Percentiles rank a stretch among this genome's conserved stretches.
Evolutionary conservation across 345 rosid species (phyloP).

Genomic region (Aethionema arabicum): DNA sequence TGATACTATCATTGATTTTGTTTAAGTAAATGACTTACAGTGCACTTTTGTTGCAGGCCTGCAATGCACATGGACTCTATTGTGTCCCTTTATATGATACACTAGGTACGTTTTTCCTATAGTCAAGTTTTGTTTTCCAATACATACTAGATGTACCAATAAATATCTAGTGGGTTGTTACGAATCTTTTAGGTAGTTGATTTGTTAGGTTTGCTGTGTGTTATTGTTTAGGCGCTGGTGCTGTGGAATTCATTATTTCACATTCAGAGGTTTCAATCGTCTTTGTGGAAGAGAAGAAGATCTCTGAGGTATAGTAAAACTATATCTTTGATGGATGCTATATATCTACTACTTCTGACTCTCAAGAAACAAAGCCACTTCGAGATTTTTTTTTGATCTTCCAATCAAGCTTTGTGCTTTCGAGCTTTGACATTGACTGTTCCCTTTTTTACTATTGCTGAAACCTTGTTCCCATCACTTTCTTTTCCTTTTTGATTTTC

Average conservation of each 20-base stretch:
- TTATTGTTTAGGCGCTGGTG: slow-evolving; percentile 57
- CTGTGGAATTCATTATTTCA: slow-evolving; percentile 67
- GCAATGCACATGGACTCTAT: slow-evolving; percentile 82
- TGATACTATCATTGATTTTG: slow-evolving; percentile 9
- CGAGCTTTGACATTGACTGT: background rate
- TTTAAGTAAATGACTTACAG: slow-evolving; percentile 15
- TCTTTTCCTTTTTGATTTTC: slow-evolving; percentile 26
- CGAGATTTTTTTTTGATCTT: background rate
- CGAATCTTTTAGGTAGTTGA: background rate
- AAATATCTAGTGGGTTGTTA: background rate
- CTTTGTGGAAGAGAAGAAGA: slow-evolving; percentile 76
- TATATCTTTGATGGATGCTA: background rate
- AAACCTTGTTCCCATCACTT: background rate
- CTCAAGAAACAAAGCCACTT: background rate
- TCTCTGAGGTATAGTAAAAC: slow-evolving; percentile 56
- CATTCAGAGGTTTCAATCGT: slow-evolving; percentile 77
- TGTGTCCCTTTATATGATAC: slow-evolving; percentile 89
- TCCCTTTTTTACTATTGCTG: background rate
- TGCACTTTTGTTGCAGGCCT: slow-evolving; percentile 58
- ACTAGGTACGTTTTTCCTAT: slow-evolving; percentile 50
- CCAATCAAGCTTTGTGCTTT: background rate
- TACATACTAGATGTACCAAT: background rate
- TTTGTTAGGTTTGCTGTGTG: slow-evolving; percentile 2
- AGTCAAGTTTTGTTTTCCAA: background rate
- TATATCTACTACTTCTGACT: background rate